A percentile compares a stretch with the other conserved stretches of the same genome.
phyloP scores from a whole-genome alignment of 176 grass and related monocot species.

The Cymbopogon citratus region DNA sequence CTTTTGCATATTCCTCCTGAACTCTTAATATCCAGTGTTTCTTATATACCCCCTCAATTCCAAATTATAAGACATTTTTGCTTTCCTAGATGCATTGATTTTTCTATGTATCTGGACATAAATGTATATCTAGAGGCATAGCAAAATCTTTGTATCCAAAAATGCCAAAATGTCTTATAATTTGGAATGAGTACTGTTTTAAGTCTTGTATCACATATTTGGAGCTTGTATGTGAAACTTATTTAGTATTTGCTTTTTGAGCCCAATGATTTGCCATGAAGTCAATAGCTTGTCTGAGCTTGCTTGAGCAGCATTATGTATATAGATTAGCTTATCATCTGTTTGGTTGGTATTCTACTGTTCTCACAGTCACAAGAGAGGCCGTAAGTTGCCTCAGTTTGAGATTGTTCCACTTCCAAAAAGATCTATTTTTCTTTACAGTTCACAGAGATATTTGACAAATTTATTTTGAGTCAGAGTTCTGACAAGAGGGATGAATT shows the following conservation, averaged over 20 bases:
- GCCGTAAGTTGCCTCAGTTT: neutral
- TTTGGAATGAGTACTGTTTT: neutral
- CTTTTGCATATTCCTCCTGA: constrained; percentile 5
- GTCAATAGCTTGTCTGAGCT: neutral
- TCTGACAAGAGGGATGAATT: neutral
- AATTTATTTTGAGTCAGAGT: neutral
- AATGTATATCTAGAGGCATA: no score
- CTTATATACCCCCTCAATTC: neutral
- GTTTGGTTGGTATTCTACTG: neutral
- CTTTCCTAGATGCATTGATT: no score
- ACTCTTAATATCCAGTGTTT: neutral
- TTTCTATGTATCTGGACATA: no score
- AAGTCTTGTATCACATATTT: neutral
- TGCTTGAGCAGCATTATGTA: neutral
- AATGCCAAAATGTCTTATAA: no score
- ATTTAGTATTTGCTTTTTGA: neutral
- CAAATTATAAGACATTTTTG: no score
- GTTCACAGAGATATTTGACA: neutral
- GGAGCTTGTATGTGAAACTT: neutral
- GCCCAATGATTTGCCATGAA: neutral
- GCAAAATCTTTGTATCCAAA: no score
- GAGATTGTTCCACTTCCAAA: neutral
- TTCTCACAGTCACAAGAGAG: neutral
- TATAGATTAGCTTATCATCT: neutral
- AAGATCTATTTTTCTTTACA: neutral